Percentiles rank a stretch among this genome's conserved stretches.
These are phyloP conservation scores for Phoma herbarum DNA, from an alignment of 2,329 filamentous ascomycete species.

Conservation along the genomic window DNA sequence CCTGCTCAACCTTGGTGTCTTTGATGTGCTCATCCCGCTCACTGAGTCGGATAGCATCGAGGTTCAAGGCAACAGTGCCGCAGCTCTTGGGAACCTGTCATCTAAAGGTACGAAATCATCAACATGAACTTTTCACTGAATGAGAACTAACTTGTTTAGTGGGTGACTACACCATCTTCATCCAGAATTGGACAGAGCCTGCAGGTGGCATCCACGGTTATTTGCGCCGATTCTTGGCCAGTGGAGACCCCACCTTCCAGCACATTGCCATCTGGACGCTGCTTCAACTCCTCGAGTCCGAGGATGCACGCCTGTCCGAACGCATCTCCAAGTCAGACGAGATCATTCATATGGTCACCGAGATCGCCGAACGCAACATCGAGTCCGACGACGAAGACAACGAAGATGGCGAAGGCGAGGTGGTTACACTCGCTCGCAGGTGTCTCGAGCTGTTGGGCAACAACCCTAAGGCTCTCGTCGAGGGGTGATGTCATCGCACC, in stretches of 20 bases:
- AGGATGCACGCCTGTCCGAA: constrained; percentile 87
- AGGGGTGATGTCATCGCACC: constrained; percentile 64
- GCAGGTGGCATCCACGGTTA: constrained; percentile 96
- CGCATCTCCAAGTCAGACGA: constrained; percentile 90
- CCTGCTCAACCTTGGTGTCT: constrained; percentile 89
- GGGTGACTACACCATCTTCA: constrained; percentile 95
- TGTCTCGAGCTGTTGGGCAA: constrained; percentile 88
- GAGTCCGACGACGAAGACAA: constrained; percentile 87
- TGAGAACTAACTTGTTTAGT: constrained; percentile 64
- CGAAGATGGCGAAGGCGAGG: constrained; percentile 91
- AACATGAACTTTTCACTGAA: neutral
- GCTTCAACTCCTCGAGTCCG: constrained; percentile 92
- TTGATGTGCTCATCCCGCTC: constrained; percentile 93
- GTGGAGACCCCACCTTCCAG: constrained; percentile 96
- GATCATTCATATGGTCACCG: constrained; percentile 89
- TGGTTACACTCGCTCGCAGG: constrained; percentile 87
- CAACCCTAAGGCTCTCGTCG: constrained; percentile 80
- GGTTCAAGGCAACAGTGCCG: constrained; percentile 97
- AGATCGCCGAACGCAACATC: constrained; percentile 87
- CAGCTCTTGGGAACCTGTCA: constrained; percentile 92
- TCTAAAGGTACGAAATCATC: constrained; percentile 78
- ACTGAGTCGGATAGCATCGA: constrained; percentile 97
- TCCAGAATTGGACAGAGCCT: constrained; percentile 91
- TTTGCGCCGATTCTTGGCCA: constrained; percentile 88
- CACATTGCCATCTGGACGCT: constrained; percentile 99